phyloP scores from a whole-genome alignment of 164 flowering plant genomes.

The Stephania yunnanensis region DNA sequence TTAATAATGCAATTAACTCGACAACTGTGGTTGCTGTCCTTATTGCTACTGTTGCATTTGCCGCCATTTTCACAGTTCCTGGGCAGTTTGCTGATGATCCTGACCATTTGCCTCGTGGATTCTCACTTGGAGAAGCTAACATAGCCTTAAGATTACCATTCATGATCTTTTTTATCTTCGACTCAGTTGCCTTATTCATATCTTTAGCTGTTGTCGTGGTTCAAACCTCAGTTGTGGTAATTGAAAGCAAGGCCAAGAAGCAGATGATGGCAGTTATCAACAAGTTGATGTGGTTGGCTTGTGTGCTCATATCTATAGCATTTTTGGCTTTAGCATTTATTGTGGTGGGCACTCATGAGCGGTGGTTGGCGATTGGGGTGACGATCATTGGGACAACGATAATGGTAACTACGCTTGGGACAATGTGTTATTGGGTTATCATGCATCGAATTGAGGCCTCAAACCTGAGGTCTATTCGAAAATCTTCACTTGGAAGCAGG shows the following conservation, averaged over 20 bases:
- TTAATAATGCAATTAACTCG: constrained; percentile 95
- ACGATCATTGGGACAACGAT: constrained; percentile 67
- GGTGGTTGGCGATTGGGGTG: constrained; percentile 80
- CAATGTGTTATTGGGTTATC: constrained; percentile 80
- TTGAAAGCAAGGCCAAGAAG: constrained; percentile 93
- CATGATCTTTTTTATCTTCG: constrained; percentile 75
- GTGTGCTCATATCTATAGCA: constrained; percentile 76
- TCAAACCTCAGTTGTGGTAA: constrained; percentile 90
- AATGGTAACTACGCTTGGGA: constrained; percentile 74
- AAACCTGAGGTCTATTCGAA: constrained; percentile 48
- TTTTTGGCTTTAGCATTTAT: constrained; percentile 69
- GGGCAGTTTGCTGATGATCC: constrained; percentile 79
- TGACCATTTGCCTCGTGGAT: constrained; percentile 33
- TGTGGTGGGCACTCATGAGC: constrained; percentile 63
- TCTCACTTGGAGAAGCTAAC: constrained; percentile 70
- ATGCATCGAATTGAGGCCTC: constrained; percentile 67
- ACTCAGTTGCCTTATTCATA: constrained; percentile 81
- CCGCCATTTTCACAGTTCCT: constrained; percentile 90
- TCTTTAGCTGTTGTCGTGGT: constrained; percentile 71
- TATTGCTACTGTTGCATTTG: constrained; percentile 95
- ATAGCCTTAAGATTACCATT: constrained; percentile 54
- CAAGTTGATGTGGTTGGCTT: constrained; percentile 98
- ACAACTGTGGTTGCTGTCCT: constrained; percentile 95
- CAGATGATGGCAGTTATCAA: constrained; percentile 87
- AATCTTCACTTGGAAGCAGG: constrained; percentile 46